Evolutionary conservation across 306 rosid species (phyloP).

Genomic region (Carpinus fangiana): DNA sequence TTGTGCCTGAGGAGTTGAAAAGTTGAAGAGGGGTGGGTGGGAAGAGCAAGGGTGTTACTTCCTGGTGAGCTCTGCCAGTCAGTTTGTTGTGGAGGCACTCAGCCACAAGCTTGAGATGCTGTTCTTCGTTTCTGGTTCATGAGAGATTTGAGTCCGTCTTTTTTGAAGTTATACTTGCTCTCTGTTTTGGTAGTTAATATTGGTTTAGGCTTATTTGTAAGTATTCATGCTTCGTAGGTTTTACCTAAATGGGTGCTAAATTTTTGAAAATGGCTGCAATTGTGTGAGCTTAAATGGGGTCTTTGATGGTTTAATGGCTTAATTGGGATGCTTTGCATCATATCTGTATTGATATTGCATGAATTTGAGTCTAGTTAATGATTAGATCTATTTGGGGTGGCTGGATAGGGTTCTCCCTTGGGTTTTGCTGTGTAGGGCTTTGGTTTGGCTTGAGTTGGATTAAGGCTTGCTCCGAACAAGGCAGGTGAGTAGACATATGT

Average conservation of each 20-base stretch:
- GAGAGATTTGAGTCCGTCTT: not conserved
- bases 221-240: not conserved
- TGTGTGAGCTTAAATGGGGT: not conserved
- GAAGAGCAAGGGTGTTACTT: not conserved
- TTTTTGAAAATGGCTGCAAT: not conserved
- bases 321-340: not conserved
- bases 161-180: not conserved
- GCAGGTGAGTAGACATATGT: not conserved
- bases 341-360: not conserved
- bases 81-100: not conserved
- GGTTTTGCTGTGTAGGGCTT: not conserved
- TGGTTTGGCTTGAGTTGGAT: constrained; percentile 6
- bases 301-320: not conserved
- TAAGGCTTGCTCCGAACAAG: not conserved
- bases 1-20: not conserved
- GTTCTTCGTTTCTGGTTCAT: not conserved
- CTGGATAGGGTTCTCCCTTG: not conserved
- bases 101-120: not conserved
- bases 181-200: not conserved
- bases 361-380: not conserved
- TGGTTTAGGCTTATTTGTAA: not conserved
- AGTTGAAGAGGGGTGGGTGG: not conserved
- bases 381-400: not conserved
- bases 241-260: not conserved
- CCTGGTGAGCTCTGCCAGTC: not conserved